Base-by-base conservation (phyloP, 2,329 filamentous ascomycete genomes). In the Leptosphaerulina australis region DNA sequence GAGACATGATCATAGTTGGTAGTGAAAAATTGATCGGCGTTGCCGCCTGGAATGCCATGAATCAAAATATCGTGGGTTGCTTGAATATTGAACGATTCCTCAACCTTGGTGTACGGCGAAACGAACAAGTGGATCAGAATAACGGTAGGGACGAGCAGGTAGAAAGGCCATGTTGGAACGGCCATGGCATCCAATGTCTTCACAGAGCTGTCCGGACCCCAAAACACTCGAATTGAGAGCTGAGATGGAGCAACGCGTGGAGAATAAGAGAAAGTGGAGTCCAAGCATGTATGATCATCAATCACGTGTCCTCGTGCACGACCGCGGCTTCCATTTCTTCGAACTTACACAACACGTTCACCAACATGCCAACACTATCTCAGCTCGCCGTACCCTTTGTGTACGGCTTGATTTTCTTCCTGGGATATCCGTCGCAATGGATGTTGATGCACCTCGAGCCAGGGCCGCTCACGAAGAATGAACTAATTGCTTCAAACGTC, bases 51-150 rank as follows among this genome's bases (percentile, higher is more conserved):
- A 1, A 90, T 84, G 18, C 91, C 91, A 70, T 94, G 91, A 28
- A 83, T 82, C 52, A 96, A 74, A 26, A 99, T 88, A 71, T 99
- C 94, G 73, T 97, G 94, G 3, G 86, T 83, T 5, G 94, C 94
- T 73, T 99, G 94, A 50, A 97, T 85, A 72, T 96, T 96, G 82
- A 99, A 97, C 0, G 93, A 97, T 74, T 99, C 94, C 73, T 99
- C 94, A 52, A 99, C 94, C 74, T 99, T 99, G 49, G 92, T 97
- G 77, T 95, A 93, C 0, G 94, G 94, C 9, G 92, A 85, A 18
- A 85, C 70, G 54, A 85, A 67, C 46, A 96, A 83, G 72, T 96
- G 90, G 45, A 88, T 46, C 50, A 88, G 70, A 50, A 72, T 55
- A 38, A 64, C 55, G 3, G 53, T 40, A 4, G 70, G 69, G 20